Base-by-base conservation (phyloP, 495 filamentous ascomycete species). In the Lentithecium fluviatile region DNA sequence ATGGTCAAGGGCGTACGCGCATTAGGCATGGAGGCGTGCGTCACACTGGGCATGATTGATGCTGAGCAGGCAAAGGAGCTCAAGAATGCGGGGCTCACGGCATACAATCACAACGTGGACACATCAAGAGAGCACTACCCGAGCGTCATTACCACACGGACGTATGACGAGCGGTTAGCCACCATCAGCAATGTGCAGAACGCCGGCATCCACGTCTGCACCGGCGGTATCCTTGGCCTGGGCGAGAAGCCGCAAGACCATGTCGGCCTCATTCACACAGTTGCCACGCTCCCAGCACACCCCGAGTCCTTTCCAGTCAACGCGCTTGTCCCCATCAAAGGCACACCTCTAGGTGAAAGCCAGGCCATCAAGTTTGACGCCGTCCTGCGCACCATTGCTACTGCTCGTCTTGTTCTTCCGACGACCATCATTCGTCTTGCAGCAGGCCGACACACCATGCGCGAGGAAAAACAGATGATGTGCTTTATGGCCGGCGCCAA, bases 71-170 rank as follows among this genome's bases (percentile, higher is more conserved):
- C 90, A 26, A 79, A 81, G 71, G 88, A 91, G 73, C 77, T 95
- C 53, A 87, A 86, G 59, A 84, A 82, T n/a, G 90, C 90, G 0
- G 90, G 90, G 0, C 70, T 95, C 62, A 95, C 90, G 13, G 90
- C 90, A 0, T 93, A 93, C 72, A 93, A 95, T 74, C 90, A 95
- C 76, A 95, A 95, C 68, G 77, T 95, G 50, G 90, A 95, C 71
- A 95, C 90, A 2, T 86, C 82, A n/a, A 81, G 90, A 54, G 89
- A 93, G 73, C 86, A 87, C 75, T 95, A 93, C 69, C 88, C 90
- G 0, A 81, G 75, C 42, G 80, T 93, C 51, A 95, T 93, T 71
- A 88, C 88, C 2, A 92, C 89, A 1, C 77, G 90, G 21, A 85
- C 82, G 6, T 95, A 93, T 71, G 90, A 95, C 68, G 90, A 95